Percentiles rank a stretch among this genome's conserved stretches.
Evolutionary conservation across 2,329 filamentous ascomycete genomes (phyloP).

Genomic region (Diaporthe vexans): DNA sequence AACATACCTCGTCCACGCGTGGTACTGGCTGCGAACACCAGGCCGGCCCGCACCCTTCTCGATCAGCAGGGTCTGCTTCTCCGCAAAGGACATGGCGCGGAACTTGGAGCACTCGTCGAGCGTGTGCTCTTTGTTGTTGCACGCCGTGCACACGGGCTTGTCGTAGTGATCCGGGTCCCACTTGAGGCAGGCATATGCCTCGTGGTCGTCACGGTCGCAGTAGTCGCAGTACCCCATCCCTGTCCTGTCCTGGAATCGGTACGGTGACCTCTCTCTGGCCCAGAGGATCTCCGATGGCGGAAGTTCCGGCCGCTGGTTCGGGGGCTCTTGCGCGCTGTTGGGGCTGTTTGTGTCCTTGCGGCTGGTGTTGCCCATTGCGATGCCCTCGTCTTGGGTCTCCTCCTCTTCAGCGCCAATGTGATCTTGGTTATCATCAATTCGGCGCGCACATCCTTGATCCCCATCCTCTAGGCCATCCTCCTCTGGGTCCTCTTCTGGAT

Average conservation of each 20-base stretch:
- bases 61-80: conserved; percentile 21
- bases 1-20: conserved; percentile 23
- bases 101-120: conserved; percentile 35
- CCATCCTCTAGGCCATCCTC: no score
- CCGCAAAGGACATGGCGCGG: background rate
- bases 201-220: conserved; percentile 33
- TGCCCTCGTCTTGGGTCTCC: background rate
- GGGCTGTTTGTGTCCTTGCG: background rate
- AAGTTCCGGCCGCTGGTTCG: background rate
- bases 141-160: conserved; percentile 32
- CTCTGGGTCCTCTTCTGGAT: no score
- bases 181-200: conserved; percentile 25
- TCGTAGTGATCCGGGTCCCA: conserved; percentile 28
- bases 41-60: conserved; percentile 16
- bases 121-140: conserved; percentile 26
- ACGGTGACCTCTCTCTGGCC: background rate
- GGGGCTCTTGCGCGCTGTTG: no score
- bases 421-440: background rate
- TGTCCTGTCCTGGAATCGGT: conserved; percentile 19
- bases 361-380: background rate
- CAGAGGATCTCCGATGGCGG: background rate
- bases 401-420: background rate
- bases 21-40: conserved; percentile 30
- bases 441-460: no score
- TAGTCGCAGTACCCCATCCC: conserved; percentile 32